Base-by-base conservation (phyloP, 2,329 filamentous ascomycete genomes). In the Knoxdaviesia proteae region DNA sequence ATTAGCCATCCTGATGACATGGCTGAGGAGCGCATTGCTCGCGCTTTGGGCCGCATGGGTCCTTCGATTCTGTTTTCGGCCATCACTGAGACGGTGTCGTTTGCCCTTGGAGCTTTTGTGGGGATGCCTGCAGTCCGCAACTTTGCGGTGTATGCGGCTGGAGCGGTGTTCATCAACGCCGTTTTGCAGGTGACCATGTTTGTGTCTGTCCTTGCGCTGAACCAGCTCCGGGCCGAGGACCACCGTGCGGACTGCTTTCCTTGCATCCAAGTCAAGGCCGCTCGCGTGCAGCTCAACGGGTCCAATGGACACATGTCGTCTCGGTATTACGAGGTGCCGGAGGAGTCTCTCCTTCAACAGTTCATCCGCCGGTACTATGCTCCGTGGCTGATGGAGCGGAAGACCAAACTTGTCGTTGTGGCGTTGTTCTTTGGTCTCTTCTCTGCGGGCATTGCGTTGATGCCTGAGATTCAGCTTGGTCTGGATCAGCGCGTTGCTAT, bases 41-140 rank as follows among this genome's bases (percentile, higher is more conserved):
- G 81, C 53, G 83, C 90, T 3, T 67, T 96, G n/a, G 88, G 90
- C 29, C 77, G 90, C 43, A 98, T 98, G 77, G 90, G 90, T 0
- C 90, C 90, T 3, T 96, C 88, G 1, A 96, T 98, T 43, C 69
- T 98, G 11, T 77, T 98, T 36, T 96, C 90, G 6, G 88, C 87
- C n/a, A 69, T 83, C 34, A 94, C 88, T 0, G 90, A 98, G 58
- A 98, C 88, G 0, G 77, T 87, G 30, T 87, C 88, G 2, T 98
- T 98, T 58, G 80, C 86, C 2, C 69, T 98, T 7, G 90, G 90
- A 8, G 82, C 84, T 37, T 88, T 90, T 47, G 92, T 94, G 6
- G 87, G 87, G 40, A 98, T 98, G 90, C 90, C 92, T 10, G 90
- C 90, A 2, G 92, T 98, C 38, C 77, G 86, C 48, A 98, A 98